phyloP scores from a whole-genome alignment of 805 yeast species.

The Brettanomyces naardenensis region DNA sequence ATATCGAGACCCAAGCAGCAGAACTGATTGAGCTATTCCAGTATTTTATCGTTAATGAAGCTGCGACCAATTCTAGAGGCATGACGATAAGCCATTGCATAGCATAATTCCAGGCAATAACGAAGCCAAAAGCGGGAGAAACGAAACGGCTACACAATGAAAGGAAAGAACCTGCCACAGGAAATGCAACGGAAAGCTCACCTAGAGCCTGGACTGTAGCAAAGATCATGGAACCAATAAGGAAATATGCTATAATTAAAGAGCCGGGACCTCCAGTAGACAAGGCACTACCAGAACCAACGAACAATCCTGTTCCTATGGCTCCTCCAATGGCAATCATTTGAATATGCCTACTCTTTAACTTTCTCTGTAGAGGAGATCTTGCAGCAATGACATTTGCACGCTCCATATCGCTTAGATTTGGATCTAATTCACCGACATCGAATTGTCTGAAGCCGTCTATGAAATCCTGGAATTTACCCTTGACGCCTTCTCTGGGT shows the following conservation, averaged over 20 bases:
- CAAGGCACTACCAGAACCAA: slow-evolving; percentile 58
- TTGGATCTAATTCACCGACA: slow-evolving; percentile 29
- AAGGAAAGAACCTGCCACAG: slow-evolving; percentile 50
- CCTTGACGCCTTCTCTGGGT: not conserved
- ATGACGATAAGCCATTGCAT: slow-evolving; percentile 42
- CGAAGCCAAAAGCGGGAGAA: slow-evolving; percentile 49
- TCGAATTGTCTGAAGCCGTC: slow-evolving; percentile 19
- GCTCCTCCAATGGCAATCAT: slow-evolving; percentile 79
- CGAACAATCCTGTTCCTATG: slow-evolving; percentile 73
- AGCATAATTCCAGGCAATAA: slow-evolving; percentile 49
- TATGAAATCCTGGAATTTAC: slow-evolving; percentile 8
- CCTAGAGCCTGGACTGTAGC: slow-evolving; percentile 57
- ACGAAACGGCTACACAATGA: slow-evolving; percentile 48
- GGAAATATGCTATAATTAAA: slow-evolving; percentile 45
- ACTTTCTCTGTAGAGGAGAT: slow-evolving; percentile 38
- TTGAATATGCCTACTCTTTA: slow-evolving; percentile 57
- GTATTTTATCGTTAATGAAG: slow-evolving; percentile 37
- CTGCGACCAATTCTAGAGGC: slow-evolving; percentile 47
- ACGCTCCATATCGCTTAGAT: slow-evolving; percentile 32
- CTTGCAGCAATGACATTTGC: slow-evolving; percentile 36
- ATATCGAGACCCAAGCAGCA: slow-evolving; percentile 45
- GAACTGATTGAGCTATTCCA: slow-evolving; percentile 38
- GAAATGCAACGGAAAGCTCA: slow-evolving; percentile 52
- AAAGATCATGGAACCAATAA: slow-evolving; percentile 52
- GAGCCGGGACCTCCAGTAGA: slow-evolving; percentile 65